These are phyloP conservation scores for Dillenia suffruticosa DNA, from an alignment of 164 flowering plant species.

Conservation along the genomic window DNA sequence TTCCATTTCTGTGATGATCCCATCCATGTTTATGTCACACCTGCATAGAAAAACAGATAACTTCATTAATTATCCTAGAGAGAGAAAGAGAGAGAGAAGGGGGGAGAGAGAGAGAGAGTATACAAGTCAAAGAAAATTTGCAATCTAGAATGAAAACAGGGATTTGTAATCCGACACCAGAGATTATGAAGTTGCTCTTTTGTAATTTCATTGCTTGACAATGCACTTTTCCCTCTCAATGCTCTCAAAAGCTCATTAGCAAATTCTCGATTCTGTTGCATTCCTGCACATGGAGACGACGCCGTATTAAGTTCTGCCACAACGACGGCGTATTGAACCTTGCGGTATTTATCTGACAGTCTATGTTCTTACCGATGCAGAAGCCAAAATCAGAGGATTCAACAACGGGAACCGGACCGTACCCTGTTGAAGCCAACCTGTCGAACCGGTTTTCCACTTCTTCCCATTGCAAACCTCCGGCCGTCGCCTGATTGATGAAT, in stretches of 20 bases:
- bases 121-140: constrained; percentile 38
- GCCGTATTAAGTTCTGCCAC: neutral
- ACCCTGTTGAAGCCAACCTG: constrained; percentile 11
- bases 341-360: neutral
- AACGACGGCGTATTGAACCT: neutral
- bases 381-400: constrained; percentile 26
- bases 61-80: neutral
- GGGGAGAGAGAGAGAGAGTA: neutral
- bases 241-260: constrained; percentile 33
- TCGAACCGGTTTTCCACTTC: constrained; percentile 35
- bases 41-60: constrained; percentile 11
- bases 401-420: constrained; percentile 14
- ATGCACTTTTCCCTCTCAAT: constrained; percentile 22
- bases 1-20: constrained; percentile 25
- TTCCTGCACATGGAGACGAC: constrained; percentile 17
- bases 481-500: constrained; percentile 10
- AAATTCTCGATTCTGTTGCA: constrained; percentile 31
- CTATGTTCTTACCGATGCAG: constrained; percentile 30
- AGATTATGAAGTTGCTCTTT: constrained; percentile 22
- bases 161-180: constrained; percentile 29
- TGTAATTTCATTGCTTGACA: constrained; percentile 15
- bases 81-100: neutral
- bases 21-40: constrained; percentile 40
- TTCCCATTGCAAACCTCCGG: constrained; percentile 20
- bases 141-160: constrained; percentile 20